Percentiles rank a stretch among this genome's conserved stretches.
Conservation (phyloP, 2,329 filamentous ascomycete genomes). For the Botryotinia calthae region DNA sequence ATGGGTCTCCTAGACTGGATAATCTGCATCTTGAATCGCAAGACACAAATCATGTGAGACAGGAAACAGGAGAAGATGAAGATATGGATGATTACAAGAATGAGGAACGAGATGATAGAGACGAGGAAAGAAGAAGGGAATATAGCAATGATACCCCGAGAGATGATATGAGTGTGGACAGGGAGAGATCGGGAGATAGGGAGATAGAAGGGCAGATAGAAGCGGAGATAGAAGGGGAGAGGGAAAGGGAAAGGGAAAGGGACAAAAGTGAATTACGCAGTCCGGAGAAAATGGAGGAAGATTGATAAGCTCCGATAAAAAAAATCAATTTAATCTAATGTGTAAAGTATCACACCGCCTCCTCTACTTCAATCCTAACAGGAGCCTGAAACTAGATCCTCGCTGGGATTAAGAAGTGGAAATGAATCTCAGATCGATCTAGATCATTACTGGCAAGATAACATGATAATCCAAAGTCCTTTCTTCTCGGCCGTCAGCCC, state of each 20-base stretch:
- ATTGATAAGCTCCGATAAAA: slow-evolving; percentile 13
- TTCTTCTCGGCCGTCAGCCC: neutral
- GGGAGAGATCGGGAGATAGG: slow-evolving; percentile 11
- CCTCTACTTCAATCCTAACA: too few relatives aligned
- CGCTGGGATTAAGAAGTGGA: too few relatives aligned
- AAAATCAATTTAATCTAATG: neutral
- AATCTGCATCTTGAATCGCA: slow-evolving; percentile 24
- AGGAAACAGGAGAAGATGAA: slow-evolving; percentile 23
- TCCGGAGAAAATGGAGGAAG: slow-evolving; percentile 27
- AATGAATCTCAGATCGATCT: neutral
- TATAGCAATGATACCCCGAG: slow-evolving; percentile 32
- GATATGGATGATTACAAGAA: slow-evolving; percentile 22
- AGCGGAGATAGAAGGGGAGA: neutral
- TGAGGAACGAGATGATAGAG: slow-evolving; percentile 15
- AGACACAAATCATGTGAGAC: slow-evolving; percentile 11
- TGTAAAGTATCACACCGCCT: neutral
- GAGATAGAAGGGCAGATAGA: neutral
- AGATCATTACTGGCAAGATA: neutral
- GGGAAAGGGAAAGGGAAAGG: slow-evolving; percentile 10
- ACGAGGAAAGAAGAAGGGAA: slow-evolving; percentile 24
- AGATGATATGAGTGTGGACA: slow-evolving; percentile 27
- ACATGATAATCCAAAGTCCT: fast-evolving
- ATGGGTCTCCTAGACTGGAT: slow-evolving; percentile 22
- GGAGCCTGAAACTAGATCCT: neutral
- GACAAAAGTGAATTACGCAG: slow-evolving; percentile 16